Evolutionary conservation across 192 early-diverging fungal genomes (phyloP), one percentile per base, ranked within the genome.

Genomic region (Jimgerdemannia lactiflua): DNA sequence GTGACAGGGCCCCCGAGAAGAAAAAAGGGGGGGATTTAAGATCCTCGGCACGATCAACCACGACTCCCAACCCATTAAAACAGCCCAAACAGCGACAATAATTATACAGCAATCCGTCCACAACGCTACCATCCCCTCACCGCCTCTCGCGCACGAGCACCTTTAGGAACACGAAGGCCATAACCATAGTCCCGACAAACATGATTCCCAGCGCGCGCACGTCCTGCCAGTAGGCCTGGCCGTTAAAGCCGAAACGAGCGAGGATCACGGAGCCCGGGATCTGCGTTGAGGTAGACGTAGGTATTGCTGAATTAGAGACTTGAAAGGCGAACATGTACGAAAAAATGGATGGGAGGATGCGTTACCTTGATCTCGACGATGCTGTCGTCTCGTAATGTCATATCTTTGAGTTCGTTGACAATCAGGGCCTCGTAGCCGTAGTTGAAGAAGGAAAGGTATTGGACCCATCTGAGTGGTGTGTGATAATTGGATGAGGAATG

Each of bases 341-440:
- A 1, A 59, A 2, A 59, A 59, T 14, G 49, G 14, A 59, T 10
- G 49, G 29, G 29, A 29, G 1, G 1, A 29, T 29, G 0, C 29
- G 49, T 59, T 59, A 59, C 49, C 49, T 81, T 75, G 19, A 81
- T 81, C 54, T 81, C 79, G 18, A 76, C 79, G 42, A 81, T 81
- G 3, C 75, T 72, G 42, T 81, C 77, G 54, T 81, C 79, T 1
- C 73, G 67, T 17, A 81, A 41, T 8, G 79, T 81, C 19, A 81
- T 70, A 65, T 77, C 79, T 64, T 81, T 81, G 29, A 81, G 18
- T 67, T 88, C 91, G 74, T 92, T 93, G 70, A 91, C 90, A 3
- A 86, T 89, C 78, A 91, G 79, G n/a, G 91, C 90, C 67, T 94
- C 93, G 69, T 89, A 91, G 3, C 89, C 88, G 71, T 90, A 94